Evolutionary conservation across 495 filamentous ascomycete genomes (phyloP).

Genomic region (Annulohypoxylon stygium): DNA sequence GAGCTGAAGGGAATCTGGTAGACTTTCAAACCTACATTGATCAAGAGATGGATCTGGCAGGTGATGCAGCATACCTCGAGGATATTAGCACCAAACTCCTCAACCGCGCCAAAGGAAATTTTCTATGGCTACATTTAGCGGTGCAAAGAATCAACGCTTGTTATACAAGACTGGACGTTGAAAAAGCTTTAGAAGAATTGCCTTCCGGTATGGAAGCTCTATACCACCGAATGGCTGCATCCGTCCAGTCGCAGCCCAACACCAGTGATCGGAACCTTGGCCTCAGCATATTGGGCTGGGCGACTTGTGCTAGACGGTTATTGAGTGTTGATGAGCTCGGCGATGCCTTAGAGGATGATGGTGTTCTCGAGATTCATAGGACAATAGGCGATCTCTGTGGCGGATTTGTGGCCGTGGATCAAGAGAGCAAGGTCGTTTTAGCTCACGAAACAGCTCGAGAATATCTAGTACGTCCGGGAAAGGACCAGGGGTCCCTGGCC

Average conservation of each 20-base stretch:
- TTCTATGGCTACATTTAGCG: constrained; percentile 30
- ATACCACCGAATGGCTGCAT: constrained; percentile 55
- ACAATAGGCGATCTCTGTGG: constrained; percentile 57
- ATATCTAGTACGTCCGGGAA: constrained; percentile 47
- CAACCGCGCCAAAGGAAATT: constrained; percentile 46
- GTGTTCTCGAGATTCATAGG: constrained; percentile 52
- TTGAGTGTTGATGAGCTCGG: constrained; percentile 52
- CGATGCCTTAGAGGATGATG: constrained; percentile 46
- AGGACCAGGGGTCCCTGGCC: constrained; percentile 32
- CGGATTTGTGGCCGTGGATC: constrained; percentile 57
- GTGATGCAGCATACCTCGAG: constrained; percentile 16
- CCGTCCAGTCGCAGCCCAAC: constrained; percentile 19
- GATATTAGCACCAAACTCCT: constrained; percentile 30
- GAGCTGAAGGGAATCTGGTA: constrained; percentile 35
- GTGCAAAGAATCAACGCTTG: constrained; percentile 47
- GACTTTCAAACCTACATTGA: constrained; percentile 46
- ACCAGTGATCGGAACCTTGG: constrained; percentile 46
- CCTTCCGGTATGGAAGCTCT: constrained; percentile 58
- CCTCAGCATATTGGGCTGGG: constrained; percentile 48
- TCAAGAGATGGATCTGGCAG: constrained; percentile 39
- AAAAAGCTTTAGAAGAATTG: constrained; percentile 52
- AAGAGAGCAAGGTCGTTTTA: constrained; percentile 49
- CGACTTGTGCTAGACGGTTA: constrained; percentile 48
- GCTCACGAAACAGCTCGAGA: constrained; percentile 62
- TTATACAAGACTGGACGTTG: constrained; percentile 45